Conservation (phyloP, 352 stramenopile genomes). For the Phytopythium vexans region DNA sequence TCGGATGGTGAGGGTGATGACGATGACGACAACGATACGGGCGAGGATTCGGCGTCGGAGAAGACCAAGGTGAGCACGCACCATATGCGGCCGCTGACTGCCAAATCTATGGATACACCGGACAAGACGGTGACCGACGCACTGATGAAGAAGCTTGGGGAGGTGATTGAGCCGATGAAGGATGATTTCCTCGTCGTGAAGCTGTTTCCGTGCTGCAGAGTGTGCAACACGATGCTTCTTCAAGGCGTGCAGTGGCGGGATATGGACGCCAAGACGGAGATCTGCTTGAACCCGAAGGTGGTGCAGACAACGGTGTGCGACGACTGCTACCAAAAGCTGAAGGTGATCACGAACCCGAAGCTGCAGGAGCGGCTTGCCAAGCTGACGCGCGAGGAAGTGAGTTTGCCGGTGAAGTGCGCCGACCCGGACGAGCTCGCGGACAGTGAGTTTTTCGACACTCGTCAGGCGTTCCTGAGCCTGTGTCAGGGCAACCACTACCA, state of each 20-base stretch:
- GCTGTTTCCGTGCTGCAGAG: constrained; percentile 74
- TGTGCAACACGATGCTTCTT: constrained; percentile 78
- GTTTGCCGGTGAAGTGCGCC: constrained; percentile 65
- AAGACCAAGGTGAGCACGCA: constrained; percentile 9
- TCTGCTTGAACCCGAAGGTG: constrained; percentile 56
- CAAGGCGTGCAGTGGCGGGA: constrained; percentile 69
- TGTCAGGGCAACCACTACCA: constrained; percentile 98
- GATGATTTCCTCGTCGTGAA: constrained; percentile 89
- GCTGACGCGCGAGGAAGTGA: constrained; percentile 54
- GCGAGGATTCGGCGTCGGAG: constrained; percentile 20
- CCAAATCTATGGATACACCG: constrained; percentile 60
- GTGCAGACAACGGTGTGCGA: constrained; percentile 80
- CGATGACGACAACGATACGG: constrained; percentile 35
- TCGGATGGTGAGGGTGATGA: constrained; percentile 37
- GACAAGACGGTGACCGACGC: constrained; percentile 69
- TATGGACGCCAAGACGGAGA: constrained; percentile 53
- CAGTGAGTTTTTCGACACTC: constrained; percentile 94
- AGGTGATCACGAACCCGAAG: constrained; percentile 38
- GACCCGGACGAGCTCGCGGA: constrained; percentile 84
- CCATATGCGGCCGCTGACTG: constrained; percentile 19
- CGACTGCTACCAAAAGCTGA: constrained; percentile 71
- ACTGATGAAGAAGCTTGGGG: constrained; percentile 83
- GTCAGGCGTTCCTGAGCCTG: constrained; percentile 97
- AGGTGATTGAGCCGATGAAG: constrained; percentile 89
- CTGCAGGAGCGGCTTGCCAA: constrained; percentile 46